These are phyloP conservation scores for Graphiopsis chlorocephala DNA, from an alignment of 2,329 filamentous ascomycete genomes.

Conservation along the genomic window DNA sequence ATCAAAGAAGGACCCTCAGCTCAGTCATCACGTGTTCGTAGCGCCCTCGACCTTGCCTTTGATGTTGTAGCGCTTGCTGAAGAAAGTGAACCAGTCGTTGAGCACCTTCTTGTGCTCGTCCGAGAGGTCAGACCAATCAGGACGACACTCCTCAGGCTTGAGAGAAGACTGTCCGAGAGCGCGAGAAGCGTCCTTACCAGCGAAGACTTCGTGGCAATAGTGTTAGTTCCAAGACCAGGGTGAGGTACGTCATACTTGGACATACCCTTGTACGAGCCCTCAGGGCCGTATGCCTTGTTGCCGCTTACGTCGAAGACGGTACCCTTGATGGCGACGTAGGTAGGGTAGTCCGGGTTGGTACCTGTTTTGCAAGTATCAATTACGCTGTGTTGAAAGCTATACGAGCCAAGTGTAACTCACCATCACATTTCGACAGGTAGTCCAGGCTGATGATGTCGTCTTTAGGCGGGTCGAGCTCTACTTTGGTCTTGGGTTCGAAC, in stretches of 20 bases:
- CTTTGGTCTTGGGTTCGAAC: slow-evolving; percentile 75
- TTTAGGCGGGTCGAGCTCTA: slow-evolving; percentile 79
- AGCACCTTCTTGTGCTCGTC: slow-evolving; percentile 84
- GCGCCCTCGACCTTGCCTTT: slow-evolving; percentile 56
- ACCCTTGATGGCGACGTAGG: slow-evolving; percentile 67
- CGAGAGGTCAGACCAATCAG: slow-evolving; percentile 78
- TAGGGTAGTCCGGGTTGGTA: slow-evolving; percentile 59
- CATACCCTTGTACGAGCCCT: slow-evolving; percentile 81
- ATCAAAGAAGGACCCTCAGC: not conserved
- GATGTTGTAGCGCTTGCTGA: slow-evolving; percentile 94
- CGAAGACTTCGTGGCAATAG: slow-evolving; percentile 68
- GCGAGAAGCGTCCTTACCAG: slow-evolving; percentile 92
- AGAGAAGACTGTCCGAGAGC: slow-evolving; percentile 84
- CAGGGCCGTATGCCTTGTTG: slow-evolving; percentile 80
- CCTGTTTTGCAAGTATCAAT: slow-evolving; percentile 49
- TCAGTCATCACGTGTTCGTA: slow-evolving; percentile 23
- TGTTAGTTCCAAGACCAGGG: not conserved
- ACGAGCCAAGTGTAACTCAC: slow-evolving; percentile 52
- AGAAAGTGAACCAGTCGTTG: slow-evolving; percentile 93
- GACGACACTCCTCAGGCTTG: slow-evolving; percentile 75
- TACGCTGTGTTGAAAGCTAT: not conserved
- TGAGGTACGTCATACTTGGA: not conserved
- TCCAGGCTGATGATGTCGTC: slow-evolving; percentile 79
- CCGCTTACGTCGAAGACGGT: slow-evolving; percentile 91
- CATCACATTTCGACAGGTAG: slow-evolving; percentile 76